Base-by-base conservation (phyloP, 345 rosid genomes). In the Eucalyptus coolabah region DNA sequence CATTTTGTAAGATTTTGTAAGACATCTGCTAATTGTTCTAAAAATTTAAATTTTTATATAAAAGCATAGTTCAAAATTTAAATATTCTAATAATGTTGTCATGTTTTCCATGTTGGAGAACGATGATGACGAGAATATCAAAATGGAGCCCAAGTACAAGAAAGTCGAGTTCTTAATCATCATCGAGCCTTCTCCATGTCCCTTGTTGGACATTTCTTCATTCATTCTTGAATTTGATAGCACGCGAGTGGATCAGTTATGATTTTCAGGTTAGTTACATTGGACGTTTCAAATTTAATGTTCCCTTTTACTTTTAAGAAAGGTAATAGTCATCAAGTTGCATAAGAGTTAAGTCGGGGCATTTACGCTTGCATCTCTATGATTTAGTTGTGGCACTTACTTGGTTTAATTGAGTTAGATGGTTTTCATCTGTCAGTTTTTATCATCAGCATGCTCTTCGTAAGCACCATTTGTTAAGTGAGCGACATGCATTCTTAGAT, bases 121-220 rank as follows among this genome's bases (percentile, higher is more conserved):
- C 86, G 97, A 97, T 42, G 99, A 96, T 11, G 98, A 96, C 6
- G 95, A 95, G 16, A 94, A 94, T 49, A 90, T 95, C 40, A 93
- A 93, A 94, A 94, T 96, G 10, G 95, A 96, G 82, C 95, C 97
- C 14, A 87, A 95, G 59, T 95, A 95, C 72, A 93, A 97, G 60
- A 95, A 96, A 87, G 97, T 94, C 9, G 97, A 96, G 92, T 97
- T 97, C 94, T 93, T 96, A 93, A 96, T 96, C 67, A 96, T 96
- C 14, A 95, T 96, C 1, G 98, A 99, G 9, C 99, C 96, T 34
- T 96, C 95, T 85, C 96, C 97, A 15, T 95, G 96, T 77, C 98
- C 98, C 4, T 93, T 93, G 91, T 93, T 69, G 23, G 81, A 69
- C 81, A 69, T 17, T 69, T 72, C 83, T 21, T 11, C 26, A 72